Conservation (phyloP, 163 green algal genomes). For the Botryococcus braunii region DNA sequence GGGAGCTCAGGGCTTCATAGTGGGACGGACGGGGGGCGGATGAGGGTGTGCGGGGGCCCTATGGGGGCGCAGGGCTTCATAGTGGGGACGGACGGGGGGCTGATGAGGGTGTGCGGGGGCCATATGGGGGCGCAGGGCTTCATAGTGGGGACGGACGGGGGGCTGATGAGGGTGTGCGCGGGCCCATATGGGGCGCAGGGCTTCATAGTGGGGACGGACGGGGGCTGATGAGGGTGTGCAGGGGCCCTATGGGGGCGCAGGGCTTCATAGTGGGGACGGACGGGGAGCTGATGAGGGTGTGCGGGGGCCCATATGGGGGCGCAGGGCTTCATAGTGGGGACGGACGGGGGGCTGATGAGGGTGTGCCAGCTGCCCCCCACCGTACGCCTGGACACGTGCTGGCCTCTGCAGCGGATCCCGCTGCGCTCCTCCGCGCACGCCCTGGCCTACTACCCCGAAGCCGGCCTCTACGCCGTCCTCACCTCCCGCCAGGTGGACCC, state of each 20-base stretch:
- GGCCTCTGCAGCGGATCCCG: constrained; percentile 55
- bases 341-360: constrained; percentile 30
- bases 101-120: constrained; percentile 56
- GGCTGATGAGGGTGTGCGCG: constrained; percentile 63
- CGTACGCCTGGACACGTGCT: constrained; percentile 55
- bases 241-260: background rate
- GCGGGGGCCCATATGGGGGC: background rate
- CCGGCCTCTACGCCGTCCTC: constrained; percentile 51
- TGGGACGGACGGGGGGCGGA: too few relatives aligned
- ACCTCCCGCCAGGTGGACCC: constrained; percentile 20
- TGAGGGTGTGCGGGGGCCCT: background rate
- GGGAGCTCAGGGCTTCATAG: too few relatives aligned
- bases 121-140: constrained; percentile 22
- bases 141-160: constrained; percentile 25
- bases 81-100: constrained; percentile 12
- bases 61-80: constrained; percentile 32
- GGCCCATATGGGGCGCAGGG: too few relatives aligned
- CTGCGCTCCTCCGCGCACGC: constrained; percentile 56
- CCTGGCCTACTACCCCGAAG: constrained; percentile 53
- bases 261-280: too few relatives aligned
- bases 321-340: constrained; percentile 40
- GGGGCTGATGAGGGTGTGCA: too few relatives aligned
- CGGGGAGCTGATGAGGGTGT: too few relatives aligned
- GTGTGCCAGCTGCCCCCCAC: constrained; percentile 67
- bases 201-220: too few relatives aligned